Evolutionary conservation across 202 grass and related monocot genomes (phyloP).

Genomic region (Alloteropsis angusta): DNA sequence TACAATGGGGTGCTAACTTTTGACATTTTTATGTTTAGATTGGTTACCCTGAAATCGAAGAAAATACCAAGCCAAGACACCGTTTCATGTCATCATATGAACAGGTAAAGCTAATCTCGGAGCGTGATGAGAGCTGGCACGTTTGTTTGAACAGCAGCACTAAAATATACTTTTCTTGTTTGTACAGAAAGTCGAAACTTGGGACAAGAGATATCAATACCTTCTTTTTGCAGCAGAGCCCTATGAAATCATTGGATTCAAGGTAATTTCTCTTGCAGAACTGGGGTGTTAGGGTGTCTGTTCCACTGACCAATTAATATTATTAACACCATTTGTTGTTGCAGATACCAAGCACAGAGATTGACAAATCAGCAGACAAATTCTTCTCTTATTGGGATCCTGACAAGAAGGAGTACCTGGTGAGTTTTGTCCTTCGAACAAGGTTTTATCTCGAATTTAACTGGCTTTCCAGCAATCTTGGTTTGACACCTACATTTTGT

Average conservation of each 20-base stretch:
- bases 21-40: constrained; percentile 41
- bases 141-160: not conserved
- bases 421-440: constrained; percentile 14
- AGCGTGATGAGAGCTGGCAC: not conserved
- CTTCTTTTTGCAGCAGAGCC: constrained; percentile 91
- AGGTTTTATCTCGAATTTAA: constrained; percentile 9
- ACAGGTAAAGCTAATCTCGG: constrained; percentile 45
- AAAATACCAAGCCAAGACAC: constrained; percentile 81
- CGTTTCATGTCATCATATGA: constrained; percentile 98
- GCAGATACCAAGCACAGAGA: constrained; percentile 87
- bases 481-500: not conserved
- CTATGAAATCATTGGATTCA: constrained; percentile 81
- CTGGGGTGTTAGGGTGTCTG: not conserved
- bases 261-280: constrained; percentile 34
- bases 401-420: constrained; percentile 83
- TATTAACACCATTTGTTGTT: not conserved
- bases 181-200: constrained; percentile 74
- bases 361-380: constrained; percentile 78
- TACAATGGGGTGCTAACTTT: not conserved
- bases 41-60: constrained; percentile 91
- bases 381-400: constrained; percentile 98
- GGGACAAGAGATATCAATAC: constrained; percentile 88
- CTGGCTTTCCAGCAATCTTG: not conserved
- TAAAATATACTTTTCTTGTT: not conserved
- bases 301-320: not conserved